Evolutionary conservation across 2,329 filamentous ascomycete species (phyloP).

Genomic region (Fusarium domesticum): DNA sequence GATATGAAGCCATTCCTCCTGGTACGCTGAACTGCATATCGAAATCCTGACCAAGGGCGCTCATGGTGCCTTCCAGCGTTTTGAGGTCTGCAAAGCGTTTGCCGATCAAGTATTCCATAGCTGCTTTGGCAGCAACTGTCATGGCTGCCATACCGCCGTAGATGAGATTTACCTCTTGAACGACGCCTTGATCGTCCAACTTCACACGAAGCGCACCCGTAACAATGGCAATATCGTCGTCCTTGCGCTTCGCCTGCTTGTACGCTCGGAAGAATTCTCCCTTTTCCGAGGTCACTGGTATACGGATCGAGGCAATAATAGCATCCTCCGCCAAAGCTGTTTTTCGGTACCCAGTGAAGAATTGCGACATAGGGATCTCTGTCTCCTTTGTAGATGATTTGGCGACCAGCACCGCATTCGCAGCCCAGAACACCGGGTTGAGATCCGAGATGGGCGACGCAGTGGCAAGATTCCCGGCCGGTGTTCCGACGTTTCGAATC

Average conservation of each 20-base stretch:
- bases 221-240: constrained; percentile 97
- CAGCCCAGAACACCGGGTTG: constrained; percentile 89
- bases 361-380: constrained; percentile 86
- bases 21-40: constrained; percentile 86
- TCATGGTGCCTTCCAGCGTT: constrained; percentile 88
- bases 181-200: constrained; percentile 64
- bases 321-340: constrained; percentile 80
- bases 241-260: constrained; percentile 95
- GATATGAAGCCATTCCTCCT: constrained; percentile 95
- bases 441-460: constrained; percentile 95
- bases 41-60: constrained; percentile 84
- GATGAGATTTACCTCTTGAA: constrained; percentile 74
- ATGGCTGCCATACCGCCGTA: constrained; percentile 95
- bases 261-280: constrained; percentile 86
- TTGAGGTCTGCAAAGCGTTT: constrained; percentile 76
- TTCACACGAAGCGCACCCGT: constrained; percentile 79
- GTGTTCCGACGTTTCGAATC: constrained; percentile 96
- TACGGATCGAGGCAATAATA: constrained; percentile 81
- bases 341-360: constrained; percentile 87
- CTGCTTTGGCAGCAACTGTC: constrained; percentile 80
- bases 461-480: constrained; percentile 89
- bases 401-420: constrained; percentile 76
- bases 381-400: constrained; percentile 70
- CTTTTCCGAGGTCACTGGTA: constrained; percentile 70
- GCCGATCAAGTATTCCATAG: constrained; percentile 70